A percentile compares a stretch with the other conserved stretches of the same genome.
These are phyloP conservation scores for Tardiomyces depauwii DNA, from an alignment of 1,139 yeast species.

Conservation along the genomic window DNA sequence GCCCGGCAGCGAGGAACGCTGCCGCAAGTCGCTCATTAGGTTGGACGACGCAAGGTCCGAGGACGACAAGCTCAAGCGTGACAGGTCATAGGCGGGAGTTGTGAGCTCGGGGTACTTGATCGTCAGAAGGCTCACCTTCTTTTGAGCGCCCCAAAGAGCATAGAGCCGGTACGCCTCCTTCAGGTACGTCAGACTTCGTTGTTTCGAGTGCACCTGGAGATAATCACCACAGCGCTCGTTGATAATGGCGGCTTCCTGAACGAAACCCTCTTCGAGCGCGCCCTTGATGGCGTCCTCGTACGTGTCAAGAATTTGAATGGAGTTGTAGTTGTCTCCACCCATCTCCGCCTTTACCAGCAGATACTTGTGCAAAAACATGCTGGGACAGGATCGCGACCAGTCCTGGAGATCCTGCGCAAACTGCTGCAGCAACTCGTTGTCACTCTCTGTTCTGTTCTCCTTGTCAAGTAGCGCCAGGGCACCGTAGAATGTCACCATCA, in stretches of 20 bases:
- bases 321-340: slow-evolving; percentile 18
- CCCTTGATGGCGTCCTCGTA: slow-evolving; percentile 38
- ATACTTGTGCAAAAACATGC: slow-evolving; percentile 29
- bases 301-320: slow-evolving; percentile 33
- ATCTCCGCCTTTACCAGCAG: slow-evolving; percentile 29
- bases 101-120: slow-evolving; percentile 16
- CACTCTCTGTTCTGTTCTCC: slow-evolving; percentile 11
- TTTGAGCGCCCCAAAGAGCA: slow-evolving; percentile 25
- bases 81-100: slow-evolving; percentile 10
- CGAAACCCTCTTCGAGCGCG: slow-evolving; percentile 25
- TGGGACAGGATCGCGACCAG: slow-evolving; percentile 31
- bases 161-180: slow-evolving; percentile 22
- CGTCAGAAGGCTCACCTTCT: slow-evolving; percentile 16
- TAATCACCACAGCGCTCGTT: slow-evolving; percentile 38
- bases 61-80: slow-evolving; percentile 12
- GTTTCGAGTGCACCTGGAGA: slow-evolving; percentile 27
- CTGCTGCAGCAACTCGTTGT: slow-evolving; percentile 10
- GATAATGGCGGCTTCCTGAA: slow-evolving; percentile 34
- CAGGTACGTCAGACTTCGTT: slow-evolving; percentile 17
- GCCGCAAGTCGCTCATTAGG: slow-evolving; percentile 8
- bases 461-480: slow-evolving; percentile 20
- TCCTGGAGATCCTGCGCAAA: slow-evolving; percentile 21
- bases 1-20: slow-evolving; percentile 8
- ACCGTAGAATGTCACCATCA: slow-evolving; percentile 20
- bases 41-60: slow-evolving; percentile 7